phyloP scores from a whole-genome alignment of 2,329 filamentous ascomycete species.

The Alternaria angustiovoidea region DNA sequence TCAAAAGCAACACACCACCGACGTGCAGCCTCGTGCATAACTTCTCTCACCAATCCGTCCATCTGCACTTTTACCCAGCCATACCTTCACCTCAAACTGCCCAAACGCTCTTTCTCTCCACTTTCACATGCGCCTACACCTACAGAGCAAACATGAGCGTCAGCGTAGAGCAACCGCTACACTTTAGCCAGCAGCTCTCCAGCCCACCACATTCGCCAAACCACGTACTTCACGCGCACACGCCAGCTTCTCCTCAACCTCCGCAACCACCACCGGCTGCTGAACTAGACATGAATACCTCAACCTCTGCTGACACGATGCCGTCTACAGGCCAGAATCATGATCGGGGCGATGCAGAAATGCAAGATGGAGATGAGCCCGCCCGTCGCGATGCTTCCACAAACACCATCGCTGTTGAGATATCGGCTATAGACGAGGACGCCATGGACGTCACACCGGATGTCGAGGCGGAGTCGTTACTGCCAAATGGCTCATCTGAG shows the following conservation, averaged over 20 bases:
- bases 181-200: slow-evolving; percentile 48
- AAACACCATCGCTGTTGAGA: slow-evolving; percentile 37
- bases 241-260: slow-evolving; percentile 27
- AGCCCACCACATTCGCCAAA: slow-evolving; percentile 43
- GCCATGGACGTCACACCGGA: slow-evolving; percentile 53
- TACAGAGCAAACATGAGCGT: slow-evolving; percentile 48
- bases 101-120: slow-evolving; percentile 7
- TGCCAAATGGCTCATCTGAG: slow-evolving; percentile 34
- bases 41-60: slow-evolving; percentile 3
- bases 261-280: slow-evolving; percentile 28
- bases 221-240: slow-evolving; percentile 36
- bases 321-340: slow-evolving; percentile 46
- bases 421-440: slow-evolving; percentile 46
- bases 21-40: slow-evolving; percentile 24
- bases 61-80: slow-evolving; percentile 10
- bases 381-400: slow-evolving; percentile 18
- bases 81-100: not conserved
- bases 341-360: slow-evolving; percentile 48
- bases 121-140: slow-evolving; percentile 22
- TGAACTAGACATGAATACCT: slow-evolving; percentile 48
- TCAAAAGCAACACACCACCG: slow-evolving; percentile 14
- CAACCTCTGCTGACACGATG: slow-evolving; percentile 42
- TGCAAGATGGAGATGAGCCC: slow-evolving; percentile 40
- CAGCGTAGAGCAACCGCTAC: slow-evolving; percentile 49
- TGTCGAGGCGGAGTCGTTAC: slow-evolving; percentile 30